A percentile compares a stretch with the other conserved stretches of the same genome.
phyloP scores from a whole-genome alignment of 352 stramenopile species.

The Phytophthora megakarya region DNA sequence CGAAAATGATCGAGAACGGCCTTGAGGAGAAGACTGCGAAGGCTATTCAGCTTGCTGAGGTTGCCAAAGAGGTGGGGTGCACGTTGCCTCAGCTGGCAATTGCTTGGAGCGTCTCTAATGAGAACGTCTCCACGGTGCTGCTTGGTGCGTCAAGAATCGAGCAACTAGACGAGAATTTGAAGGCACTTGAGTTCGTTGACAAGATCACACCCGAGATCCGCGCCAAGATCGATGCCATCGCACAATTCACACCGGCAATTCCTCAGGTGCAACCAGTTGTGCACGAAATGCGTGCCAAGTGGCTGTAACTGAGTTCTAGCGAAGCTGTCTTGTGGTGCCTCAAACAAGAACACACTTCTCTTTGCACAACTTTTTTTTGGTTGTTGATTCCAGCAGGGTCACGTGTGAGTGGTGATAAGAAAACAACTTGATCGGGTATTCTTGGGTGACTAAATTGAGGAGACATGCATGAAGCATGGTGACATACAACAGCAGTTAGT shows the following conservation, averaged over 20 bases:
- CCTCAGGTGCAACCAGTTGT: constrained; percentile 26
- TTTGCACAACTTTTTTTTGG: no score
- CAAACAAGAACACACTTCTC: no score
- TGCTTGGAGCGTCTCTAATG: constrained; percentile 55
- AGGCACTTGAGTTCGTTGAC: constrained; percentile 48
- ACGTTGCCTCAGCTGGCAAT: constrained; percentile 55
- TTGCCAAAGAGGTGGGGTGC: constrained; percentile 59
- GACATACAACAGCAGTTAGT: constrained; percentile 7
- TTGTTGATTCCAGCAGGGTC: no score
- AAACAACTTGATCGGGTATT: no score
- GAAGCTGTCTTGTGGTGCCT: no score
- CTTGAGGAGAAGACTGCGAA: constrained; percentile 54
- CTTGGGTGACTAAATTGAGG: no score
- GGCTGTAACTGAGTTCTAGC: no score
- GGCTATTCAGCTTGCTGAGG: constrained; percentile 42
- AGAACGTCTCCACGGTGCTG: constrained; percentile 60
- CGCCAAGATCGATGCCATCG: constrained; percentile 64
- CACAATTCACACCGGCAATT: constrained; percentile 45
- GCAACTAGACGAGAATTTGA: constrained; percentile 72
- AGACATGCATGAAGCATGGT: no score
- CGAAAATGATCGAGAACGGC: constrained; percentile 42
- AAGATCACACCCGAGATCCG: constrained; percentile 72
- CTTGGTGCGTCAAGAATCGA: constrained; percentile 52
- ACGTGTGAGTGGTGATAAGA: no score
- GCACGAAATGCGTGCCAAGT: constrained; percentile 33